These are phyloP conservation scores for Straminergon stramineum DNA, from an alignment of 225 moss, liverwort and hornwort genomes.

Conservation along the genomic window DNA sequence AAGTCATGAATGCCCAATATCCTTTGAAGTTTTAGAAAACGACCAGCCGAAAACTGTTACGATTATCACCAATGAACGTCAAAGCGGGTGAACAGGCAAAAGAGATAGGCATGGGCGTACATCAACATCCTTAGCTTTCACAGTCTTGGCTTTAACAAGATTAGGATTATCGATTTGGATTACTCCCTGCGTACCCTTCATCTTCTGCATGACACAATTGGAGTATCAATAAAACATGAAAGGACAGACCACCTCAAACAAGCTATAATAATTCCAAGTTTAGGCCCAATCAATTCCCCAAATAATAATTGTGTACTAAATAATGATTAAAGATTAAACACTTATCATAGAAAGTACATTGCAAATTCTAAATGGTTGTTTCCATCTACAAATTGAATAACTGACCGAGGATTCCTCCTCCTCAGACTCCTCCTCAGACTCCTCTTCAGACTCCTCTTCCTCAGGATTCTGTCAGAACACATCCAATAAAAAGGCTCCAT, in stretches of 20 bases:
- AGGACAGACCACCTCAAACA: background rate
- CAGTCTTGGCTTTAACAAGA: slow-evolving; percentile 66
- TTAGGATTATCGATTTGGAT: slow-evolving; percentile 98
- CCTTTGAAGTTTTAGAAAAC: background rate
- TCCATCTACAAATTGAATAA: background rate
- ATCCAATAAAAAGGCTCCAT: background rate
- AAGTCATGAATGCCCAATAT: background rate
- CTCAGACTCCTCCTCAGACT: slow-evolving; percentile 59
- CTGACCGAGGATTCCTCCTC: slow-evolving; percentile 63
- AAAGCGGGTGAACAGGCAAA: background rate
- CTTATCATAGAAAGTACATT: background rate
- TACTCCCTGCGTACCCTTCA: slow-evolving; percentile 92
- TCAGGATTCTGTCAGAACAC: slow-evolving; percentile 56
- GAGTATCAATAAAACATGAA: background rate
- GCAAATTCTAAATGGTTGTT: background rate
- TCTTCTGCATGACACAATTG: slow-evolving; percentile 55
- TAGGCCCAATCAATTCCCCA: background rate
- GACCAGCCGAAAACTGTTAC: background rate
- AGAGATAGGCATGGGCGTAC: slow-evolving; percentile 25
- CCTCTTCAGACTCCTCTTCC: slow-evolving; percentile 56
- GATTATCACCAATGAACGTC: background rate
- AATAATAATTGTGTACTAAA: background rate
- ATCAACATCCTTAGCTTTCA: slow-evolving; percentile 96
- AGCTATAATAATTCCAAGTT: background rate
- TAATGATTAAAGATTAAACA: background rate